phyloP scores from a whole-genome alignment of 345 rosid species.

The Lepidium africanum region DNA sequence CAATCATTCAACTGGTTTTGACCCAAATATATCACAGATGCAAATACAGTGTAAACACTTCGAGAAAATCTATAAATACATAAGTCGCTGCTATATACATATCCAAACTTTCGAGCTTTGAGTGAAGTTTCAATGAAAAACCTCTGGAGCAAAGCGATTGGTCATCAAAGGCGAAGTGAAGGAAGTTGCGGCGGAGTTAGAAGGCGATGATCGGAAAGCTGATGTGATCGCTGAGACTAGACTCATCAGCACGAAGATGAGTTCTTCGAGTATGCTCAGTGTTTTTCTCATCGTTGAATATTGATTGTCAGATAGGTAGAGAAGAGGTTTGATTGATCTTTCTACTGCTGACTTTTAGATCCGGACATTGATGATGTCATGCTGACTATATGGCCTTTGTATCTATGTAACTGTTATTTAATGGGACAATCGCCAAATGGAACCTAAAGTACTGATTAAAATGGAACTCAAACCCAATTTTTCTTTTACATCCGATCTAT shows the following conservation, averaged over 20 bases:
- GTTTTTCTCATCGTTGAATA: slow-evolving; percentile 6
- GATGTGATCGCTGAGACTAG: slow-evolving; percentile 3
- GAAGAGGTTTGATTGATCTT: not conserved
- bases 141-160: not conserved
- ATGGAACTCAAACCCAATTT: not conserved
- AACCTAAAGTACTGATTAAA: not conserved
- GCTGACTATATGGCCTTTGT: not conserved
- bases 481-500: too few species aligned
- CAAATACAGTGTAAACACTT: not conserved
- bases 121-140: not conserved
- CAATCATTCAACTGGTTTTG: not conserved
- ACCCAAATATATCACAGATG: not conserved
- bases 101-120: not conserved
- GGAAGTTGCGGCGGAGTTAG: not conserved
- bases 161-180: not conserved
- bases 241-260: slow-evolving; percentile 11
- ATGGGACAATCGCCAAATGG: not conserved
- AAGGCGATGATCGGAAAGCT: not conserved
- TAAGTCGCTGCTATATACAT: not conserved
- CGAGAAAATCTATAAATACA: not conserved
- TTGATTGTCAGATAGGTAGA: not conserved
- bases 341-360: not conserved
- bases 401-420: not conserved
- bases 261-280: slow-evolving; percentile 19
- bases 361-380: not conserved